Percentiles rank a stretch among this genome's conserved stretches.
Conservation (phyloP, 78 protist genomes). For the Dictyostelium discoideum region DNA sequence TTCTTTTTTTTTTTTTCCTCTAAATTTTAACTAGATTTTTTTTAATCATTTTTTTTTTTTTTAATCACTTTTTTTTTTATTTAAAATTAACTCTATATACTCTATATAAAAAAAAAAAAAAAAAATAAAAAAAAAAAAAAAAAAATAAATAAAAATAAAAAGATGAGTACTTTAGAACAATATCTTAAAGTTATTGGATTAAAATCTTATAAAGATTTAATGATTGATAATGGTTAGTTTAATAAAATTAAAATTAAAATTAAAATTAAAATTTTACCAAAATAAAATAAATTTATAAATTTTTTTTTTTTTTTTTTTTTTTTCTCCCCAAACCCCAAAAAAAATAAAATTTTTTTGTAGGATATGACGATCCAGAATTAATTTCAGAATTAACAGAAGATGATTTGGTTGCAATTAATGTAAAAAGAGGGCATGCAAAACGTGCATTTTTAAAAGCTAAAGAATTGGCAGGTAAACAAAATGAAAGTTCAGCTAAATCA, state of each 20-base stretch:
- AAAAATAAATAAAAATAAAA: not conserved
- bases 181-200: constrained; percentile 45
- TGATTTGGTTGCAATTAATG: constrained; percentile 58
- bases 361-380: constrained; percentile 74
- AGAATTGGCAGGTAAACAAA: constrained; percentile 2
- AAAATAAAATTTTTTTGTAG: not conserved
- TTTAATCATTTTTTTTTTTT: not conserved
- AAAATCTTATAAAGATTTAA: constrained; percentile 10
- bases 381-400: constrained; percentile 73
- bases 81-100: not conserved
- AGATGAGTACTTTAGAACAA: constrained; percentile 46
- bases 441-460: constrained; percentile 58
- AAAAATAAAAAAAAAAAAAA: not conserved
- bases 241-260: not conserved
- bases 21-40: too few species aligned
- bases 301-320: not conserved
- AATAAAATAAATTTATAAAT: not conserved
- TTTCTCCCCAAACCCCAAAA: too few species aligned
- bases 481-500: not conserved
- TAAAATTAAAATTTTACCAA: not conserved
- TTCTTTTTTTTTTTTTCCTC: not conserved
- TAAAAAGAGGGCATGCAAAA: constrained; percentile 76
- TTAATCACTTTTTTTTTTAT: not conserved
- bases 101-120: too few species aligned
- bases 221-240: constrained; percentile 54